phyloP scores from a whole-genome alignment of 441 rosid species.

The Jatropha podagrica region DNA sequence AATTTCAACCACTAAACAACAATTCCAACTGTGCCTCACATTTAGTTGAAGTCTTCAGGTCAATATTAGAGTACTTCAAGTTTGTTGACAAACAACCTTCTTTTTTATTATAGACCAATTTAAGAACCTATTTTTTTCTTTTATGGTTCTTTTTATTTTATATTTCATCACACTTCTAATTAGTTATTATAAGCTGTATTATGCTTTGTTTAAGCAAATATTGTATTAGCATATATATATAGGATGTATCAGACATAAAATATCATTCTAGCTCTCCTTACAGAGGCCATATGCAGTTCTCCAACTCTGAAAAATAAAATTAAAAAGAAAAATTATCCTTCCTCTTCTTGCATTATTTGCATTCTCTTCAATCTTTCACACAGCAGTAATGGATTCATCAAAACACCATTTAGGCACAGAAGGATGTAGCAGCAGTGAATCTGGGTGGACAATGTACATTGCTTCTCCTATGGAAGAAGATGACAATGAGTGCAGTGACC shows the following conservation, averaged over 20 bases:
- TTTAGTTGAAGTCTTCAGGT: not conserved
- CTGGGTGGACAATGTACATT: constrained; percentile 89
- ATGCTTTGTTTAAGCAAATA: constrained; percentile 4
- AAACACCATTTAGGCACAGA: constrained; percentile 37
- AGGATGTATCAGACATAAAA: constrained; percentile 19
- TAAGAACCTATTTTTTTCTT: not conserved
- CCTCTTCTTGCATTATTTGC: not conserved
- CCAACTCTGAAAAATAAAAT: not conserved
- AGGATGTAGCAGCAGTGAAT: constrained; percentile 91
- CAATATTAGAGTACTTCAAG: not conserved
- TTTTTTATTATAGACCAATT: not conserved
- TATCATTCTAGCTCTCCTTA: constrained; percentile 19
- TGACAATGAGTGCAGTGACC: constrained; percentile 35
- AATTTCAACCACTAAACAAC: too few relatives aligned
- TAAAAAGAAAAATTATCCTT: not conserved
- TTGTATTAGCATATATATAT: constrained; percentile 22
- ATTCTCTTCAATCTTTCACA: not conserved
- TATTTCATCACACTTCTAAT: constrained; percentile 16
- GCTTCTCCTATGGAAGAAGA: constrained; percentile 70
- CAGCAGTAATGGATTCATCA: constrained; percentile 41
- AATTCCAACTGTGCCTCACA: not conserved
- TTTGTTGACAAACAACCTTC: not conserved
- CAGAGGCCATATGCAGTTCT: constrained; percentile 9
- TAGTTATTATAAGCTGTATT: constrained; percentile 40
- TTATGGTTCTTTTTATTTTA: constrained; percentile 9